phyloP scores from a whole-genome alignment of 2,329 filamentous ascomycete genomes.

The Phialocephala sp. region DNA sequence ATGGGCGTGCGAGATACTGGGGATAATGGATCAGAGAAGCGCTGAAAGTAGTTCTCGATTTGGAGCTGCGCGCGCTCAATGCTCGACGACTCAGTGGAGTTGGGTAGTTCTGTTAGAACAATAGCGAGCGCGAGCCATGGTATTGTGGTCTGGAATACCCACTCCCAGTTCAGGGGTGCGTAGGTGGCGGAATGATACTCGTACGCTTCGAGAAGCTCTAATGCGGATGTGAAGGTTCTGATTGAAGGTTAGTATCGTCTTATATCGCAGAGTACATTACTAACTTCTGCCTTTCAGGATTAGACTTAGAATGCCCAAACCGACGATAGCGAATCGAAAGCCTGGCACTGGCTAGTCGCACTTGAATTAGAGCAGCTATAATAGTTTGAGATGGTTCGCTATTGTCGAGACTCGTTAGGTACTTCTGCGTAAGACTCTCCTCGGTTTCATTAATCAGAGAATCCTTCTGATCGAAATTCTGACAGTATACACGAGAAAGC shows the following conservation, averaged over 20 bases:
- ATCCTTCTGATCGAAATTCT: slow-evolving; percentile 22
- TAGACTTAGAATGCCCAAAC: slow-evolving; percentile 4
- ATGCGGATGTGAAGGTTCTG: slow-evolving; percentile 27
- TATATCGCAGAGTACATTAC: background rate
- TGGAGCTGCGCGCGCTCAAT: slow-evolving; percentile 25
- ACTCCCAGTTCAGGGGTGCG: slow-evolving; percentile 24
- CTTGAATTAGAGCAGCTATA: slow-evolving; percentile 26
- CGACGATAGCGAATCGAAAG: slow-evolving; percentile 21
- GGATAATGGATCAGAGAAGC: background rate
- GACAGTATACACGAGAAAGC: slow-evolving; percentile 15
- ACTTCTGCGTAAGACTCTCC: slow-evolving; percentile 22
- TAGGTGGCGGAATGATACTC: slow-evolving; percentile 28
- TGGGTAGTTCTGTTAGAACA: slow-evolving; percentile 20
- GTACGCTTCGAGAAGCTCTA: slow-evolving; percentile 31
- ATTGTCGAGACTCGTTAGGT: slow-evolving; percentile 20
- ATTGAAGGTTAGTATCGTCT: slow-evolving; percentile 3
- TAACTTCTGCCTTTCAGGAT: slow-evolving; percentile 21
- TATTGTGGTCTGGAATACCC: slow-evolving; percentile 28
- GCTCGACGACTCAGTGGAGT: slow-evolving; percentile 15
- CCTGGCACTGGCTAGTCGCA: slow-evolving; percentile 24
- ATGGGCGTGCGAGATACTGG: slow-evolving; percentile 21
- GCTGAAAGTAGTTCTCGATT: slow-evolving; percentile 24
- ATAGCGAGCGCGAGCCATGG: slow-evolving; percentile 34
- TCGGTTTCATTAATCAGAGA: slow-evolving; percentile 17
- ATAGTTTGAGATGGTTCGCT: slow-evolving; percentile 24